Evolutionary conservation across 805 yeast species (phyloP), one percentile per base, ranked within the genome.

Genomic region (Candida khao-thaluensis): DNA sequence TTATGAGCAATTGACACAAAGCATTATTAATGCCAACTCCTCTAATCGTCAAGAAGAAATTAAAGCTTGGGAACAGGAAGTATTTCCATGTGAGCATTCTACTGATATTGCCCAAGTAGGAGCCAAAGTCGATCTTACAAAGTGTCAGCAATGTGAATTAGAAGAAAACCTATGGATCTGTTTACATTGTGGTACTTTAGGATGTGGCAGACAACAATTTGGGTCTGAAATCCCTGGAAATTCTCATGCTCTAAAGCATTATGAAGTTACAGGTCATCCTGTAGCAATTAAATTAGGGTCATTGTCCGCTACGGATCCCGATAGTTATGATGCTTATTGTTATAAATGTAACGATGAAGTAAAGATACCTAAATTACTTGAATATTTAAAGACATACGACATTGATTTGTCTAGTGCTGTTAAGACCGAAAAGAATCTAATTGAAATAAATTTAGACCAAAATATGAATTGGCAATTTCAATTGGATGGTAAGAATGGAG

Each of bases 181-280:
- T 66, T 63, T 93, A 32, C 76, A 76, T 35, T 93, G 99, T 72
- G 99, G 99, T 2, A 65, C 75, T n/a, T 52, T 89, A 8, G 96
- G 96, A 4, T 93, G 99, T 64, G 99, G 99, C 5, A 71, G 99
- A 48, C 81, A 81, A 22, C 99, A 93, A 60, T 87, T 85, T 55
- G 99, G 98, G 24, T 91, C 95, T 17, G 78, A 85, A 9, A 44
- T 67, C 24, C 83, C 89, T n/a, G 99, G 99, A 5, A 79, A 91
- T 55, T 81, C 95, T 0, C 99, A 93, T 59, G 98, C 95, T 0
- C 64, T 91, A 43, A 57, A 61, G 0, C 99, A 93, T 61, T 82
- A 59, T 53, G 77, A 82, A 26, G 25, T 44, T 0, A 49, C 76
- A 0, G 70, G 68, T 0, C 99, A 93, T 61, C 77, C 87, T 2